phyloP scores from a whole-genome alignment of 352 stramenopile genomes.

The Phytopythium ostracodes region DNA sequence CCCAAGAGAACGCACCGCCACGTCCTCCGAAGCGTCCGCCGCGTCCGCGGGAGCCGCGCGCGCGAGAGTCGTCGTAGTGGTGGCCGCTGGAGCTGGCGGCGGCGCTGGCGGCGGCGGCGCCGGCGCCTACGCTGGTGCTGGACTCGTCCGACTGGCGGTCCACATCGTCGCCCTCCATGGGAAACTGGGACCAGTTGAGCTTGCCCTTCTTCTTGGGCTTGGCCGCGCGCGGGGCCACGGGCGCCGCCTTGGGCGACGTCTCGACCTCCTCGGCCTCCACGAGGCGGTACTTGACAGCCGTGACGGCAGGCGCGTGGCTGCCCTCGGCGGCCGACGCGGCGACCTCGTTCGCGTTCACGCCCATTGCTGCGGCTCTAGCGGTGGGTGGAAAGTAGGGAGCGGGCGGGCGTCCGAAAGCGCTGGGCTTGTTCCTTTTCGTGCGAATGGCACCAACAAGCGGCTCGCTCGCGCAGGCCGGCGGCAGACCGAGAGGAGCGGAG shows the following conservation, averaged over 20 bases:
- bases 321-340: neutral
- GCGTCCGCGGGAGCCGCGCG: conserved; percentile 18
- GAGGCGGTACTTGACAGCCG: conserved; percentile 73
- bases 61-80: conserved; percentile 14
- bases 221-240: conserved; percentile 1
- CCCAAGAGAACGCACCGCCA: conserved; percentile 5
- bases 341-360: conserved; percentile 4
- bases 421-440: conserved; percentile 4
- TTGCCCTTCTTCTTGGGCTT: conserved; percentile 62
- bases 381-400: neutral
- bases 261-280: conserved; percentile 83
- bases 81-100: conserved; percentile 2
- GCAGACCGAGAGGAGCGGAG: neutral
- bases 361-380: conserved; percentile 1
- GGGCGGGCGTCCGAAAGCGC: neutral
- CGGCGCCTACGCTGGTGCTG: conserved; percentile 11
- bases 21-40: conserved; percentile 23
- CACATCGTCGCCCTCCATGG: conserved; percentile 36
- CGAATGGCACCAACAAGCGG: conserved; percentile 29
- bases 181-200: conserved; percentile 72
- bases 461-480: conserved; percentile 23
- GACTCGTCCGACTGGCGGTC: conserved; percentile 15
- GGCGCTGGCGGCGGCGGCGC: conserved; percentile 9
- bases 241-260: conserved; percentile 15
- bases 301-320: neutral